Conservation (phyloP, 768 basidiomycete genomes). For the Naematelia encephala region DNA sequence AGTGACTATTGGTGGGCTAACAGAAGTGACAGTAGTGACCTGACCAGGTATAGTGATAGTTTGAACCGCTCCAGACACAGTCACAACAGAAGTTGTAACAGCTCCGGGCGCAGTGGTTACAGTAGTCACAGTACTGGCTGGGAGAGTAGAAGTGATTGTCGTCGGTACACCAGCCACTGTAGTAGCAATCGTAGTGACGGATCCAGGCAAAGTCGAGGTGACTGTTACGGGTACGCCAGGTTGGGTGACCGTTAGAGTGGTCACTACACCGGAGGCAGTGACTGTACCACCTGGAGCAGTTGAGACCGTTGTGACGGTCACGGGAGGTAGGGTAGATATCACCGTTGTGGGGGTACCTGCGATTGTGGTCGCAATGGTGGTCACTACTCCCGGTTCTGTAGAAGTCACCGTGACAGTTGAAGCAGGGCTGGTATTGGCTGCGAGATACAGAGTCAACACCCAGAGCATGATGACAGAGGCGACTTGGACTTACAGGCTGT, state of each 20-base stretch:
- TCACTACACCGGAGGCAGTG: neutral
- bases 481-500: slow-evolving; percentile 17
- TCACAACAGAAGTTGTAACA: neutral
- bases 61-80: neutral
- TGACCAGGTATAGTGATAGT: neutral
- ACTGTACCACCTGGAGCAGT: no score
- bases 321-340: slow-evolving; percentile 10
- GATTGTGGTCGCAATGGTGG: slow-evolving; percentile 6
- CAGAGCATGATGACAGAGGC: neutral
- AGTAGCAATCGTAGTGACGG: no score
- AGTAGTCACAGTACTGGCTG: no score
- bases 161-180: no score
- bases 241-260: neutral
- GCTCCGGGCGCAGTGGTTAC: no score
- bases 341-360: slow-evolving; percentile 11
- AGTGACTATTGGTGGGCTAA: neutral
- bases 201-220: no score
- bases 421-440: no score
- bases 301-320: slow-evolving; percentile 5
- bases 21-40: slow-evolving; percentile 1
- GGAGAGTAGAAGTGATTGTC: no score
- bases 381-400: slow-evolving; percentile 2
- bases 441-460: no score
- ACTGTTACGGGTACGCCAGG: no score
- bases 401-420: slow-evolving; percentile 10